phyloP scores from a whole-genome alignment of 2,329 filamentous ascomycete genomes.

The Verticillium dahliae region DNA sequence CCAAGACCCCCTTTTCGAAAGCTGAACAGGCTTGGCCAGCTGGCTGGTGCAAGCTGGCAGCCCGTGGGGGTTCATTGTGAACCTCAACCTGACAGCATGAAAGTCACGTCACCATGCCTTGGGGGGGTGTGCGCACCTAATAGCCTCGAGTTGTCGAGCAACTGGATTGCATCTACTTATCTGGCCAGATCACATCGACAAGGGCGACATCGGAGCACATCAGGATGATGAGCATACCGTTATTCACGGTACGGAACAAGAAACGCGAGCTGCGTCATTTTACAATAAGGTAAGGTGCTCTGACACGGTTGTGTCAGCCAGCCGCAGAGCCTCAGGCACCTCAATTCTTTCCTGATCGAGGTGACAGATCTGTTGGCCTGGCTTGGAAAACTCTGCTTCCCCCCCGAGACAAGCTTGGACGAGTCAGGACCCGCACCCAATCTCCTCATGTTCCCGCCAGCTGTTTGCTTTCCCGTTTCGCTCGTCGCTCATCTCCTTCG shows the following conservation, averaged over 20 bases:
- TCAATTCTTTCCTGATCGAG: neutral
- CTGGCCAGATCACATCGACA: too few relatives aligned
- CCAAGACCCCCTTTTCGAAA: neutral
- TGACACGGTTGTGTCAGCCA: neutral
- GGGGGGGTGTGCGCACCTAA: neutral
- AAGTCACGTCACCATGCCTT: neutral
- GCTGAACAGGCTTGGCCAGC: neutral
- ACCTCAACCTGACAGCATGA: neutral
- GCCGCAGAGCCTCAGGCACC: neutral
- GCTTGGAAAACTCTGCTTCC: neutral
- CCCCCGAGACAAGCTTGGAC: neutral
- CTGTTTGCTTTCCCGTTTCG: neutral
- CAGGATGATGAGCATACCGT: neutral
- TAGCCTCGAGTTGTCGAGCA: neutral
- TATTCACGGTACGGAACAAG: neutral
- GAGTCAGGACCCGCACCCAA: neutral
- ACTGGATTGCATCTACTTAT: too few relatives aligned
- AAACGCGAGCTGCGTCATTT: neutral
- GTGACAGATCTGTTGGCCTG: neutral
- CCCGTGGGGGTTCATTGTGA: neutral
- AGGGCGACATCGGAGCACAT: neutral
- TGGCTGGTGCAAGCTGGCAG: neutral
- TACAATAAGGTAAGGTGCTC: neutral
- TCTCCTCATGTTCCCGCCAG: neutral
- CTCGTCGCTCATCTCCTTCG: neutral